These are phyloP conservation scores for Saussurea involucrata DNA, from an alignment of 129 eudicot species.

Conservation along the genomic window DNA sequence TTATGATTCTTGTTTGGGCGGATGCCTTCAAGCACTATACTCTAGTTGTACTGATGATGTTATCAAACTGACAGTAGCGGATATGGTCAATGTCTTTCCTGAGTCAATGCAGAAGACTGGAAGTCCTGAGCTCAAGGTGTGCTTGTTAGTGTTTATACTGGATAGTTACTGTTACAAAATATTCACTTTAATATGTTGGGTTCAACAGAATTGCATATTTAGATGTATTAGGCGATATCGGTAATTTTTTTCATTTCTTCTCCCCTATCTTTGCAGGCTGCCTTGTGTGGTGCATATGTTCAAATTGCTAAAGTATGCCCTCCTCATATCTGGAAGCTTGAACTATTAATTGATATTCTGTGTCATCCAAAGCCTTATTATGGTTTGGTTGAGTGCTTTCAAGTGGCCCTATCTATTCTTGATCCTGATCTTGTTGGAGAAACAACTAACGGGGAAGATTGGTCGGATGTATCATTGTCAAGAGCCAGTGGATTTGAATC, in stretches of 20 bases:
- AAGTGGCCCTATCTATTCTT: conserved; percentile 60
- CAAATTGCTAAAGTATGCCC: conserved; percentile 72
- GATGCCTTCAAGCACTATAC: conserved; percentile 72
- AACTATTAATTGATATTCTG: conserved; percentile 54
- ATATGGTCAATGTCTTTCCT: conserved; percentile 57
- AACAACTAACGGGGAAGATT: conserved; percentile 18
- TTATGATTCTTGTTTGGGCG: conserved; percentile 78
- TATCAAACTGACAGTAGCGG: conserved; percentile 72
- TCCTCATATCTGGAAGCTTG: conserved; percentile 83
- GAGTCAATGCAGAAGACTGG: conserved; percentile 56
- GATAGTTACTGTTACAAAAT: neutral
- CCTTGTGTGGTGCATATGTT: conserved; percentile 69
- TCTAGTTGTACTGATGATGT: conserved; percentile 68
- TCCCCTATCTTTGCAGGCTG: conserved; percentile 46
- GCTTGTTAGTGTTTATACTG: conserved; percentile 1
- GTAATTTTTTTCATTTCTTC: conserved; percentile 1
- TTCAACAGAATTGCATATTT: conserved; percentile 7
- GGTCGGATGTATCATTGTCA: conserved; percentile 17
- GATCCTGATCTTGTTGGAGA: conserved; percentile 51
- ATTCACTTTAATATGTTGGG: neutral
- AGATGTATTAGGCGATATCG: conserved; percentile 2
- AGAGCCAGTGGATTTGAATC: conserved; percentile 22
- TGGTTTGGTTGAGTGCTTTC: conserved; percentile 64
- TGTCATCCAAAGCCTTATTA: conserved; percentile 50
- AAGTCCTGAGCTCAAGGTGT: conserved; percentile 84